phyloP scores from a whole-genome alignment of 257 asterid genomes.

The Solanum etuberosum region DNA sequence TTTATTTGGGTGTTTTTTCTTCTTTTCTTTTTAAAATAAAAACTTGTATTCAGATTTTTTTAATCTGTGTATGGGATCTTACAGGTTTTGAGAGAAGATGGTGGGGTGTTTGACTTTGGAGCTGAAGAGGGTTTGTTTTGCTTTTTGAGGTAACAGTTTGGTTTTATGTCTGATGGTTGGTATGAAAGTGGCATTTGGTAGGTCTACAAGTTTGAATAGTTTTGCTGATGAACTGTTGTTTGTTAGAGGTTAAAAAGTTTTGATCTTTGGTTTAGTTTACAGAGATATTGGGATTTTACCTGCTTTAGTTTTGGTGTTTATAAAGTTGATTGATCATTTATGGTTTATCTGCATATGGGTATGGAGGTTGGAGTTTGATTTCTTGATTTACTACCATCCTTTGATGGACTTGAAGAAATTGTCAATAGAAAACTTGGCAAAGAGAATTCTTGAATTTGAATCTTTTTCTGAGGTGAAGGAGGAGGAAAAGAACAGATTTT shows the following conservation, averaged over 20 bases:
- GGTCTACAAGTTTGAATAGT: conserved; percentile 3
- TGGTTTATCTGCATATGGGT: conserved; percentile 8
- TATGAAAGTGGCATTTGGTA: background rate
- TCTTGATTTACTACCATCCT: conserved; percentile 14
- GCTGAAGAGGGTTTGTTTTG: conserved; percentile 22
- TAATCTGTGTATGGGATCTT: background rate
- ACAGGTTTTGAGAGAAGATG: background rate
- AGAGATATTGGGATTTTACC: background rate
- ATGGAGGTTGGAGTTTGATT: conserved; percentile 24
- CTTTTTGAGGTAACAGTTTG: conserved; percentile 2
- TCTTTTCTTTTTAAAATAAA: background rate
- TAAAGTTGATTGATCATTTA: background rate
- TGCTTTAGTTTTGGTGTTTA: background rate
- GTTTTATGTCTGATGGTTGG: background rate
- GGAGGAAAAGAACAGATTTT: conserved; percentile 3
- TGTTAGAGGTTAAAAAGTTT: conserved; percentile 5
- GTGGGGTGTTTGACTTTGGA: conserved; percentile 40
- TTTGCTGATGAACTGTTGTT: background rate
- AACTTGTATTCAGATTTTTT: background rate
- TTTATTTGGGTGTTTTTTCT: background rate
- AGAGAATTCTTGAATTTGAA: conserved; percentile 18
- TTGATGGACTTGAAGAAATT: conserved; percentile 15
- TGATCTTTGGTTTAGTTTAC: conserved; percentile 1
- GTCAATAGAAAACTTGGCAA: background rate
- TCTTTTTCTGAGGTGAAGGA: background rate